Percentiles rank a stretch among this genome's conserved stretches.
Evolutionary conservation across 768 basidiomycete genomes (phyloP).

Genomic region (Pleurotus tuber-regium): DNA sequence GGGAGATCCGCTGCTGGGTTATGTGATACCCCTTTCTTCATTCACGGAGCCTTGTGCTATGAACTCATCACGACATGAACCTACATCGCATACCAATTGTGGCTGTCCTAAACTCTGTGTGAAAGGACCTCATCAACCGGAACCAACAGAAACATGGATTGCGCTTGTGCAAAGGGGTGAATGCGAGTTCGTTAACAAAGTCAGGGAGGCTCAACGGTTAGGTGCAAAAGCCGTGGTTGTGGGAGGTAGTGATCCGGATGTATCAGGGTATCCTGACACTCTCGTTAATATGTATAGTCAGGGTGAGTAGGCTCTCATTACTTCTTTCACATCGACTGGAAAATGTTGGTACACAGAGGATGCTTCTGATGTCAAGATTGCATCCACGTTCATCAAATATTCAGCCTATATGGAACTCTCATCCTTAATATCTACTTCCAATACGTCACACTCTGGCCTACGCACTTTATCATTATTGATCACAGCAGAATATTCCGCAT

Average conservation of each 20-base stretch:
- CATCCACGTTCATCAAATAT: conserved; percentile 86
- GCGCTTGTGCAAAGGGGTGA: conserved; percentile 87
- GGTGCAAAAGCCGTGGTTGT: conserved; percentile 92
- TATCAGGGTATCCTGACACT: conserved; percentile 66
- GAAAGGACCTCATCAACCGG: conserved; percentile 51
- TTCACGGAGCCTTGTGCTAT: conserved; percentile 53
- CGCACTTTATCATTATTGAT: conserved; percentile 75
- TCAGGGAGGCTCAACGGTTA: conserved; percentile 62
- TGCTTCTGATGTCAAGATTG: conserved; percentile 78
- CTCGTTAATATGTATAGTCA: conserved; percentile 93
- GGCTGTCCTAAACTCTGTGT: conserved; percentile 74
- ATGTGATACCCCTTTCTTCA: conserved; percentile 68
- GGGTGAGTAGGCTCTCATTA: conserved; percentile 42
- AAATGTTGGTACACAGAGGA: conserved; percentile 55
- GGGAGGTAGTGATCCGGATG: conserved; percentile 72
- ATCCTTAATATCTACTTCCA: conserved; percentile 67
- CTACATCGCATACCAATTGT: conserved; percentile 34
- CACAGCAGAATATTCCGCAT: conserved; percentile 76
- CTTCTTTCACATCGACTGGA: conserved; percentile 6
- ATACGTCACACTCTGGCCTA: conserved; percentile 76
- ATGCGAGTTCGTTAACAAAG: conserved; percentile 92
- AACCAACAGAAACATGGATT: conserved; percentile 75
- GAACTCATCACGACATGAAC: conserved; percentile 20
- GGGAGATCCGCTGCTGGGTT: conserved; percentile 63
- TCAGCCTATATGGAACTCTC: conserved; percentile 73